Evolutionary conservation across 495 filamentous ascomycete genomes (phyloP), one percentile per base, ranked within the genome.

Genomic region (Penicillium canescens): DNA sequence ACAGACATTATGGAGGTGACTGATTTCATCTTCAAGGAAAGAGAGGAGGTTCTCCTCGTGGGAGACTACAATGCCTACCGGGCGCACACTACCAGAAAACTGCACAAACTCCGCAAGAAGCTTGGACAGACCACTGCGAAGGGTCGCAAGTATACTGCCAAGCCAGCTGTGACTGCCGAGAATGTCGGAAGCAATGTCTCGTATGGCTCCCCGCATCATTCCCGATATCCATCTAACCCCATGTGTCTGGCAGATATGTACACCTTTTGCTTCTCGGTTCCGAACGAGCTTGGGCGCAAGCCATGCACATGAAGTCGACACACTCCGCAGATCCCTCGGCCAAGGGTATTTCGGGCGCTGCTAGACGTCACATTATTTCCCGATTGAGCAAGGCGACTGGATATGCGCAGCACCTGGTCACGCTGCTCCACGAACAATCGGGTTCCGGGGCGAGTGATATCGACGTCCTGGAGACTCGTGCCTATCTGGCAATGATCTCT

Each of bases 241-340:
- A 31, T 31, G 4, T 31, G 28, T 48, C 38, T 52, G 46, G 24
- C 52, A 96, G 92, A 63, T 93, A 86, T 66, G 83, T 88, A 36
- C 79, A 90, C 54, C 80, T 96, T 38, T 78, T 92, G 38, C 80
- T 99, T 48, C 82, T 96, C 57, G 87, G 86, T 31, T 82, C 92
- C 52, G 95, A 99, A 74, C 82, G 95, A 57, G 90, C 95, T 46
- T 98, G 95, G 92, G 95, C 95, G 2, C 86, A 96, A 65, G 95
- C 92, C 46, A 94, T 96, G 91, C 80, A 88, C 58, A 90, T 97
- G 81, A 96, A 96, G 69, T 82, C 91, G 6, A 71, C 82, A 20
- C 89, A 96, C 67, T 82, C 90, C 37, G 84, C 89, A 59, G 91
- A 93, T 57, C 74, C 77, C 38, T 74, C 79, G 8, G 79, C 81